Evolutionary conservation across 148 eudicot species (phyloP).

Genomic region (Fallopia convolvulus): DNA sequence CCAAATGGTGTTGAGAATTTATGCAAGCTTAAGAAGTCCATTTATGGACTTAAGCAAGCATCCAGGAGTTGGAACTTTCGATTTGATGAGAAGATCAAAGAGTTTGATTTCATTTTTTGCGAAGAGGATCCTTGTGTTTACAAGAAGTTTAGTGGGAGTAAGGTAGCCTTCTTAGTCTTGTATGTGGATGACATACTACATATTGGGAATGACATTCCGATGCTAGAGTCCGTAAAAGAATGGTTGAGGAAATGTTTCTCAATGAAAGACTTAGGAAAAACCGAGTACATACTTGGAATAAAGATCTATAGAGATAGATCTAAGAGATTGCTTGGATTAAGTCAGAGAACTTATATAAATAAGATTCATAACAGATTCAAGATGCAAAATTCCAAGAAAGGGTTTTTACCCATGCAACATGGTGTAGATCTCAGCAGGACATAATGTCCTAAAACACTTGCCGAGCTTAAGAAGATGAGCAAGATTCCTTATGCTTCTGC

Average conservation of each 20-base stretch:
- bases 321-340: too few species aligned
- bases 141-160: constrained; percentile 15
- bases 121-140: constrained; percentile 13
- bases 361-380: too few species aligned
- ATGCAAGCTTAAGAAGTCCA: constrained; percentile 7
- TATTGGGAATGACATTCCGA: too few species aligned
- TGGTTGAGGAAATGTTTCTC: too few species aligned
- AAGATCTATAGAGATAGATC: too few species aligned
- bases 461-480: not conserved
- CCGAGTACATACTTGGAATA: too few species aligned
- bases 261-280: too few species aligned
- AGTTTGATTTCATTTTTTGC: not conserved
- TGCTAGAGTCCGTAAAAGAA: too few species aligned
- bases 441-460: not conserved
- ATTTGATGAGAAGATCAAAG: constrained; percentile 12
- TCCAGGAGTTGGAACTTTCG: constrained; percentile 10
- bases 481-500: not conserved
- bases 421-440: constrained; percentile 1
- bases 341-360: too few species aligned
- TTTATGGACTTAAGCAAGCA: constrained; percentile 6
- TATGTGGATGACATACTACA: not conserved
- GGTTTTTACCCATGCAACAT: not conserved
- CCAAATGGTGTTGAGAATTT: not conserved
- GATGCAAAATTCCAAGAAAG: constrained; percentile 9
- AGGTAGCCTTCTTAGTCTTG: not conserved